phyloP scores from a whole-genome alignment of 2,329 filamentous ascomycete genomes.

The Fusarium verrucosum region DNA sequence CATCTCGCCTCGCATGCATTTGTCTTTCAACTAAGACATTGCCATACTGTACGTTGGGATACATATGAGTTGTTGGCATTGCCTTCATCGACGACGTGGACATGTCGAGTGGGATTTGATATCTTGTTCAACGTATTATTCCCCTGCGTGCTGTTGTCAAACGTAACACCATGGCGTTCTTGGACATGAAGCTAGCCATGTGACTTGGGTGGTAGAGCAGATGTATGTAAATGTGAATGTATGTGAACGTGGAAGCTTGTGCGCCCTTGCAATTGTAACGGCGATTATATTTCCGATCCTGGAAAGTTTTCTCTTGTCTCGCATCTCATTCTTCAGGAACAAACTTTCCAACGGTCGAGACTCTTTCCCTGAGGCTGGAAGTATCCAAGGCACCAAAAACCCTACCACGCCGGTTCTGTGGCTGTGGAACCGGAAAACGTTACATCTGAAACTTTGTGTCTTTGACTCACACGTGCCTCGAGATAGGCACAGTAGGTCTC shows the following conservation, averaged over 20 bases:
- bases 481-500: no score
- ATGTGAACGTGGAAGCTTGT: conserved; percentile 11
- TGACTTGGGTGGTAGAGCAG: conserved; percentile 26
- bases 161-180: conserved; percentile 26
- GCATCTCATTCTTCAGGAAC: conserved; percentile 21
- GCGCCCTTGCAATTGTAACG: conserved; percentile 10
- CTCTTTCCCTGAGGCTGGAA: conserved; percentile 17
- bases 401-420: conserved; percentile 23
- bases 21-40: conserved; percentile 12
- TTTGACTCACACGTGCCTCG: conserved; percentile 36
- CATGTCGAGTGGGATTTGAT: conserved; percentile 20
- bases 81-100: conserved; percentile 27
- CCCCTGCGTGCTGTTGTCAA: conserved; percentile 27
- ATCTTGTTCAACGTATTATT: conserved; percentile 22
- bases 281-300: conserved; percentile 19
- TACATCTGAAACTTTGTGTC: conserved; percentile 25
- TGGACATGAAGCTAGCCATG: conserved; percentile 27
- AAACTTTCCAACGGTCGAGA: conserved; percentile 26
- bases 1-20: conserved; percentile 4
- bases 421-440: conserved; percentile 39
- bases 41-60: conserved; percentile 12
- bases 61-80: conserved; percentile 26
- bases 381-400: conserved; percentile 12
- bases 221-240: conserved; percentile 5
- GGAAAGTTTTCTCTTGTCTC: conserved; percentile 34